Evolutionary conservation across 2,329 filamentous ascomycete genomes (phyloP), one percentile per base, ranked within the genome.

Genomic region (Sporothrix brasiliensis): DNA sequence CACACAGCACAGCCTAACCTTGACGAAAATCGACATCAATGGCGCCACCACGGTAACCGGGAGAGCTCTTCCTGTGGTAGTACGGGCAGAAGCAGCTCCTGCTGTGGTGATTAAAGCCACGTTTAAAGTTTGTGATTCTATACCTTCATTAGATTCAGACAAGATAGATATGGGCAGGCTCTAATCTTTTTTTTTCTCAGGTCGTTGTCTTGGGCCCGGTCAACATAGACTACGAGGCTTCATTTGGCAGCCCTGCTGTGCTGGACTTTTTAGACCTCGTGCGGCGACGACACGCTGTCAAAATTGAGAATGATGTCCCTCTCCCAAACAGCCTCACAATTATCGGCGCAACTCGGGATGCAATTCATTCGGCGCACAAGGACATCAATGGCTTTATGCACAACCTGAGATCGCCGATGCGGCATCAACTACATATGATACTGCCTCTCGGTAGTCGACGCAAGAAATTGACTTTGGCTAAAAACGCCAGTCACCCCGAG

Each of bases 281-380:
- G 6, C 52, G 60, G 39, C 56, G 53, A 27, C 71, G 68, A 14
- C 65, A 47, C 3, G 19, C 5, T 3, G 71, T 72, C 14, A 11
- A n/a, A 0, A 68, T 72, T 21, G 58, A 66, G 1, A 19, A 9
- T 9, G 75, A 77, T 54, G 77, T 79, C 10, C 79, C 80, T 1
- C 79, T 79, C 53, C 76, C 76, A 21, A 74, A 83, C 52, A 74
- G 34, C 34, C 49, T 67, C 9, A 53, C 39, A 1, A 41, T 72
- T 9, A 30, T 3, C 41, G 65, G 65, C 9, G 2, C n/a, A 9
- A 66, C 65, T 19, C 16, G 16, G 3, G 2, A 39, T 9, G 39
- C 16, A 16, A 4, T 68, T 9, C 56, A 52, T 5, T 24, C 56
- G 16, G 71, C 68, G 9, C 34, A 60, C 7, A 30, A 9, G 1